Conservation (phyloP, 163 green algal genomes). For the Coccomyxa subellipsoidea region DNA sequence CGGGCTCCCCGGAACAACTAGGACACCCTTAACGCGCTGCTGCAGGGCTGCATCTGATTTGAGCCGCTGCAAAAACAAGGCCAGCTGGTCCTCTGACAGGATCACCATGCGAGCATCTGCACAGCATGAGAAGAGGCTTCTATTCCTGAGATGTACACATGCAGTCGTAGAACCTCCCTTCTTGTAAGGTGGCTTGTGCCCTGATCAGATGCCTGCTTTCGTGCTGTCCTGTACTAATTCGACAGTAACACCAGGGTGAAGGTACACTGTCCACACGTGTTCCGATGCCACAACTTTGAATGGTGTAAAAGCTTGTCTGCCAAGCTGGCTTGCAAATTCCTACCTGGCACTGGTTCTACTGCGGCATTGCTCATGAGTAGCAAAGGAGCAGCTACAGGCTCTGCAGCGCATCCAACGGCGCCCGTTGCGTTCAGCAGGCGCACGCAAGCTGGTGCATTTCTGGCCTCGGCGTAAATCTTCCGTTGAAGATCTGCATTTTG, state of each 20-base stretch:
- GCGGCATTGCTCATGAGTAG: not conserved
- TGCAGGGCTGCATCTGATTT: not conserved
- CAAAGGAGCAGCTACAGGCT: not conserved
- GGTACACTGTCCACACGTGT: not conserved
- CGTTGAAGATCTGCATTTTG: not conserved
- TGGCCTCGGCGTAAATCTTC: not conserved
- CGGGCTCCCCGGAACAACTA: not conserved
- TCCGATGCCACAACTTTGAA: not conserved
- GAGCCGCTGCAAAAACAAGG: not conserved
- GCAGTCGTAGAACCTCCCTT: not conserved
- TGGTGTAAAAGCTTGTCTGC: too few relatives aligned
- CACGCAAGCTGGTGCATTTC: not conserved
- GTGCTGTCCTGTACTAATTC: not conserved
- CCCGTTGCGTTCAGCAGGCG: not conserved
- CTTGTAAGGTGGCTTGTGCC: not conserved
- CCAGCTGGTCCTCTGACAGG: not conserved
- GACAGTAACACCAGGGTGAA: not conserved
- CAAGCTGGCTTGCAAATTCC: too few relatives aligned
- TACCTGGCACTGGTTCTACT: not conserved
- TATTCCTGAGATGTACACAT: not conserved
- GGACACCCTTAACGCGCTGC: not conserved
- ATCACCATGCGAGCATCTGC: not conserved
- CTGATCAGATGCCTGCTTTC: not conserved
- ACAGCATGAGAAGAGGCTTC: not conserved
- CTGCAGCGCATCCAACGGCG: not conserved